A percentile compares a stretch with the other conserved stretches of the same genome.
These are phyloP conservation scores for Fraxinus greggii DNA, from an alignment of 305 asterid genomes.

Conservation along the genomic window DNA sequence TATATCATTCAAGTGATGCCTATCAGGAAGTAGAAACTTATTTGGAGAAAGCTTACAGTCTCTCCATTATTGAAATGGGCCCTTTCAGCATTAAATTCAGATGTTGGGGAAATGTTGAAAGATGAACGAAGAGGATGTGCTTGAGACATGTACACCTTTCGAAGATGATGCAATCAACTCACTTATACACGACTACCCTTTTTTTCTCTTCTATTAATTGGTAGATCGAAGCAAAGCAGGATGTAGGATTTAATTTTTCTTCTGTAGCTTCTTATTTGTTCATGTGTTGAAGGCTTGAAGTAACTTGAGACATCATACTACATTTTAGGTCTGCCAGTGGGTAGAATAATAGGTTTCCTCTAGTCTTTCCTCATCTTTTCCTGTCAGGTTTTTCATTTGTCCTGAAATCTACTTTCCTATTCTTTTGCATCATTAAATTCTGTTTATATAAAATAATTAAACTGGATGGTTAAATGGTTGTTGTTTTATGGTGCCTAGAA, in stretches of 20 bases:
- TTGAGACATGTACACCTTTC: not conserved
- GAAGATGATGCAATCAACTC: not conserved
- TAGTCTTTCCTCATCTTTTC: too few species aligned
- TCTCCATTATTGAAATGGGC: constrained; percentile 19
- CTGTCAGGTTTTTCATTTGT: not conserved
- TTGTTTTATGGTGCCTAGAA: not conserved
- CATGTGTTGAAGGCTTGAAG: not conserved
- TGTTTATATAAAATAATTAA: not conserved
- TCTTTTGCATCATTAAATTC: constrained; percentile 16
- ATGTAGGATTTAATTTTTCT: not conserved
- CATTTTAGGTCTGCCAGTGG: not conserved
- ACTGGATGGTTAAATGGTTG: not conserved
- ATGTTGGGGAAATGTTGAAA: not conserved
- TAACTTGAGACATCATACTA: not conserved
- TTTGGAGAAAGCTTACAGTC: too few species aligned
- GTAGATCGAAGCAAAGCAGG: not conserved
- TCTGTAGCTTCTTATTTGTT: not conserved
- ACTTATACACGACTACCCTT: not conserved
- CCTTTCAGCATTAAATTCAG: not conserved
- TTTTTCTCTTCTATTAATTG: not conserved
- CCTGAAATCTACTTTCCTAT: not conserved
- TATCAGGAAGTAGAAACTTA: not conserved
- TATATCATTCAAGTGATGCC: not conserved
- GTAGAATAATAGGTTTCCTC: not conserved
- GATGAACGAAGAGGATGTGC: not conserved